These are phyloP conservation scores for Pseudoturritis turrita DNA, from an alignment of 345 rosid species.

Conservation along the genomic window DNA sequence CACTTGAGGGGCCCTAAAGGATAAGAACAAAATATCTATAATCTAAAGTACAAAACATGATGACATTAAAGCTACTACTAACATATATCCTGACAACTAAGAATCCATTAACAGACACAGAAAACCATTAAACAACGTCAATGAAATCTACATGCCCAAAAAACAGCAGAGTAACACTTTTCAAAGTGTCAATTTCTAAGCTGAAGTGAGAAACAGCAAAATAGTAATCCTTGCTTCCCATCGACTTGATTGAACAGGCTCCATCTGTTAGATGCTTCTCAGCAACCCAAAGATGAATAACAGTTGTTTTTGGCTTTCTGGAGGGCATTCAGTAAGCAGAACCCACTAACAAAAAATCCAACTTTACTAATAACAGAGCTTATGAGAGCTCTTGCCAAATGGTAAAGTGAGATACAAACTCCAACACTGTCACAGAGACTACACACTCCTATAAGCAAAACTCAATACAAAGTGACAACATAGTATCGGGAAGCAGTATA, in stretches of 20 bases:
- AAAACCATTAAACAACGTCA: neutral
- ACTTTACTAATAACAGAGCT: constrained; percentile 1
- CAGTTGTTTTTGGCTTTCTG: neutral
- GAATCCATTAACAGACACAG: constrained; percentile 6
- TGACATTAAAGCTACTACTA: constrained; percentile 2
- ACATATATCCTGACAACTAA: neutral
- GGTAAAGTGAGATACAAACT: constrained; percentile 13
- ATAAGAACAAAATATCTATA: neutral
- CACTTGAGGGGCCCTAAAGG: neutral
- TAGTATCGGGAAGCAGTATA: neutral
- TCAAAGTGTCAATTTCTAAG: neutral
- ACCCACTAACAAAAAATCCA: neutral
- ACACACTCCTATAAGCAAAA: constrained; percentile 8
- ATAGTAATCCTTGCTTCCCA: neutral
- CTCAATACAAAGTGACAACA: constrained; percentile 8
- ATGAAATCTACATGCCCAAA: neutral
- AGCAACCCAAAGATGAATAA: neutral
- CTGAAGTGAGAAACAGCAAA: neutral
- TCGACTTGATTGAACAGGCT: neutral
- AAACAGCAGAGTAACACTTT: neutral
- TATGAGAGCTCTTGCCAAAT: neutral
- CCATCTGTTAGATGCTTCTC: neutral
- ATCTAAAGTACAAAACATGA: neutral
- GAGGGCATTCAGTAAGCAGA: constrained; percentile 4
- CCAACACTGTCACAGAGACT: neutral